These are phyloP conservation scores for Quercus cerris DNA, from an alignment of 306 rosid genomes.

Conservation along the genomic window DNA sequence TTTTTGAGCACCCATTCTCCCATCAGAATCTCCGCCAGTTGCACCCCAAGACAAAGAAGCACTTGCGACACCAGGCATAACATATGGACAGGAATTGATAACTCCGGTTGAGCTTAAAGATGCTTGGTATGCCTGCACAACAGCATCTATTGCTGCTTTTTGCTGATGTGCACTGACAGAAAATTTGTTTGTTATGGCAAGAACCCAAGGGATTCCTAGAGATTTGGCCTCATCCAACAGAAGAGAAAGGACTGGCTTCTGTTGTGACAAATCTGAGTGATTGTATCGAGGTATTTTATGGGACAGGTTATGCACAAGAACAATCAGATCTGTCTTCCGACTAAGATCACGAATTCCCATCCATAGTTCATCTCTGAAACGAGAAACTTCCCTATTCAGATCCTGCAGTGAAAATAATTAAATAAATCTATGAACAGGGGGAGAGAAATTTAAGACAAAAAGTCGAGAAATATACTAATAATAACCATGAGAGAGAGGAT, in stretches of 20 bases:
- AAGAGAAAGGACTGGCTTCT: slow-evolving; percentile 74
- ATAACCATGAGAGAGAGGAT: neutral
- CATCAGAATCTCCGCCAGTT: slow-evolving; percentile 41
- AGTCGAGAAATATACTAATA: neutral
- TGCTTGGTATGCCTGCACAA: slow-evolving; percentile 71
- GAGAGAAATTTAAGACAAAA: neutral
- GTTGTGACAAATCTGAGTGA: slow-evolving; percentile 50
- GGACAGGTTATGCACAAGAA: slow-evolving; percentile 90
- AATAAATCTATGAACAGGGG: neutral
- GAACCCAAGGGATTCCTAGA: slow-evolving; percentile 96
- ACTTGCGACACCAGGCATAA: slow-evolving; percentile 67
- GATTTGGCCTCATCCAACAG: slow-evolving; percentile 93
- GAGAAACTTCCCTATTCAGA: slow-evolving; percentile 60
- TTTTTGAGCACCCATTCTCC: slow-evolving; percentile 50
- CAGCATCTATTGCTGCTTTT: slow-evolving; percentile 72
- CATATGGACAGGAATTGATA: slow-evolving; percentile 81
- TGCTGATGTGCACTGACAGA: slow-evolving; percentile 96
- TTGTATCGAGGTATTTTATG: slow-evolving; percentile 77
- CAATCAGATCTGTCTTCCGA: slow-evolving; percentile 80
- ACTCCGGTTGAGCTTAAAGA: slow-evolving; percentile 63
- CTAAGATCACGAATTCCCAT: slow-evolving; percentile 78
- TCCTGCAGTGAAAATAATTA: slow-evolving; percentile 45
- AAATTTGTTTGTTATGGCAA: slow-evolving; percentile 92
- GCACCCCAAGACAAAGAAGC: slow-evolving; percentile 65
- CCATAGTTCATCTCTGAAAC: slow-evolving; percentile 83